Evolutionary conservation across 2,329 filamentous ascomycete species (phyloP).

Genomic region (Ascochyta clinopodiicola): DNA sequence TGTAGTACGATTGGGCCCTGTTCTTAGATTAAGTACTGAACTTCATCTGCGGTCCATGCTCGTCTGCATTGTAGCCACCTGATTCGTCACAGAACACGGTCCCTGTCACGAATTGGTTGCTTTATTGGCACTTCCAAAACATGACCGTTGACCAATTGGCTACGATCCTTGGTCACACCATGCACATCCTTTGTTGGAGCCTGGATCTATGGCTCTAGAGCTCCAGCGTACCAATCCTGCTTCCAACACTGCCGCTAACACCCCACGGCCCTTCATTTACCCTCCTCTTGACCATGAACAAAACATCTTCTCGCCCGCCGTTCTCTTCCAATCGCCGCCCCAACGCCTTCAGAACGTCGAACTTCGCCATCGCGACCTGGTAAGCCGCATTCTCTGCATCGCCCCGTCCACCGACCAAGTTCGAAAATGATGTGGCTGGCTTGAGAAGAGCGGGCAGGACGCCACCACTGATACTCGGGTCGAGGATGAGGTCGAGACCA

Average conservation of each 20-base stretch:
- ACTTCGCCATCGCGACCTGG: constrained; percentile 63
- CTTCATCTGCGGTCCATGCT: no score
- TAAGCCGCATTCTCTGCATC: constrained; percentile 65
- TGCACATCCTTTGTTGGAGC: no score
- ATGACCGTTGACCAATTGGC: no score
- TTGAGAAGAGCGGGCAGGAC: constrained; percentile 64
- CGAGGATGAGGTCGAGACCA: constrained; percentile 60
- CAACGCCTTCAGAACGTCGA: constrained; percentile 62
- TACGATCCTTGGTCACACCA: no score
- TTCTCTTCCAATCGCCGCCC: constrained; percentile 52
- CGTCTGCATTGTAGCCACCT: no score
- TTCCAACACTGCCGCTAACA: constrained; percentile 50
- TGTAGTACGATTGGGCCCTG: no score
- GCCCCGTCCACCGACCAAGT: constrained; percentile 64
- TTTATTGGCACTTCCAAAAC: no score
- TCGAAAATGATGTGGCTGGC: constrained; percentile 63
- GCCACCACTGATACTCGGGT: constrained; percentile 57
- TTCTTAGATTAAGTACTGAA: no score
- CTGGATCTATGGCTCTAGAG: constrained; percentile 3
- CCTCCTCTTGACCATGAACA: constrained; percentile 51
- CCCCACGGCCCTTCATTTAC: constrained; percentile 54
- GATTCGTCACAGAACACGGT: no score
- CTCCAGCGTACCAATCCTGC: constrained; percentile 56
- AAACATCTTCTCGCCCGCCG: constrained; percentile 47
- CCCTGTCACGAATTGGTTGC: no score